phyloP scores from a whole-genome alignment of 768 basidiomycete species.

The Pisolithus albus region DNA sequence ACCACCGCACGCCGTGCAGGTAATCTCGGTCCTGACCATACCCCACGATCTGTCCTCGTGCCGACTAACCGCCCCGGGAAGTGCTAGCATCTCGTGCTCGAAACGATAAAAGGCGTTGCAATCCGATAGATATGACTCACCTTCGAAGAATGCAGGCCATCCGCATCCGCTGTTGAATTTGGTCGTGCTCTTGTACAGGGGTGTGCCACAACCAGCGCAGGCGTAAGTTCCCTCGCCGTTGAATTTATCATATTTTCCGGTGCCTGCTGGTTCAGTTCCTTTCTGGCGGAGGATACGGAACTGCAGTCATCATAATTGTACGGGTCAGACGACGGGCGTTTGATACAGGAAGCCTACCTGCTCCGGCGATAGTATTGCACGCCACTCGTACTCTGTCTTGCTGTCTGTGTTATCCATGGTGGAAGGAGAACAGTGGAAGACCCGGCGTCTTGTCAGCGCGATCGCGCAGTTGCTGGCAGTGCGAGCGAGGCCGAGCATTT shows the following conservation, averaged over 20 bases:
- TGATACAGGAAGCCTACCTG: slow-evolving; percentile 45
- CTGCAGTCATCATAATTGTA: slow-evolving; percentile 34
- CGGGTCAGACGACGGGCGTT: not conserved
- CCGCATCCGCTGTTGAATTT: slow-evolving; percentile 94
- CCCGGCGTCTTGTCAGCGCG: no score
- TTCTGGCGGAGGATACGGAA: slow-evolving; percentile 82
- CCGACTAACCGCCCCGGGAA: slow-evolving; percentile 80
- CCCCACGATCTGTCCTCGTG: slow-evolving; percentile 67
- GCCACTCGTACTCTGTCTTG: slow-evolving; percentile 79
- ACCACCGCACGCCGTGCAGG: slow-evolving; percentile 84
- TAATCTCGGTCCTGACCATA: slow-evolving; percentile 77
- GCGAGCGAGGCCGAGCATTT: not conserved
- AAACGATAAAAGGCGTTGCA: not conserved
- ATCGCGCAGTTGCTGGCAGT: no score
- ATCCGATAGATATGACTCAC: slow-evolving; percentile 31
- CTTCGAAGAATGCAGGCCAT: slow-evolving; percentile 98
- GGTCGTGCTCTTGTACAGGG: slow-evolving; percentile 81
- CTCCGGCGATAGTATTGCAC: slow-evolving; percentile 68
- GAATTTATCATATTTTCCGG: slow-evolving; percentile 75
- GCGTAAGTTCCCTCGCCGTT: slow-evolving; percentile 59
- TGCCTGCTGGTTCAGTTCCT: slow-evolving; percentile 75
- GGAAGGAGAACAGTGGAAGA: slow-evolving; percentile 1
- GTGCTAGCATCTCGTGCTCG: slow-evolving; percentile 41
- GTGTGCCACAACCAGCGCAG: slow-evolving; percentile 75
- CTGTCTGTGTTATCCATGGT: slow-evolving; percentile 17